Base-by-base conservation (phyloP, 1,284 basidiomycete genomes). In the Sphaerobolus stellatus region DNA sequence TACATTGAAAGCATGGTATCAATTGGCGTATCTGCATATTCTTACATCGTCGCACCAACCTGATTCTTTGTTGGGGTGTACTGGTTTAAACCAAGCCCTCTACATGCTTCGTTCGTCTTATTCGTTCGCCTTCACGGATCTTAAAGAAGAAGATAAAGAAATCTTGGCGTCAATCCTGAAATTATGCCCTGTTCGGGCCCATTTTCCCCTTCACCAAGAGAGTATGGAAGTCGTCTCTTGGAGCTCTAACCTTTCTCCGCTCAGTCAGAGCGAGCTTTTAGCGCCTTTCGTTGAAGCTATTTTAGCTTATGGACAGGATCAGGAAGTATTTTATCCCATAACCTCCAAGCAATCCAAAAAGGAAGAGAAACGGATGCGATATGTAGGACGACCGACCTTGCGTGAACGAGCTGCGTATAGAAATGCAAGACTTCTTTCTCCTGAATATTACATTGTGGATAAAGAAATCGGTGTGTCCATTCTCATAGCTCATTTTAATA, bases 81-180 rank as follows among this genome's bases (percentile, higher is more conserved):
- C 73, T 1, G 80, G 80, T 4, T 75, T 71, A 1, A 73, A 79
- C 49, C 72, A 79, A 49, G 79, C 78, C 1, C 57, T 80, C 13
- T 59, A 64, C 30, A 62, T 72, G 18, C 61, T 81, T 4, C 58
- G 55, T 2, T 75, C 74, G 2, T 68, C 75, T 2, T 55, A 63
- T 5, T 75, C 66, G 27, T 63, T 60, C 16, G 75, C 79, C 0
- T 76, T 76, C 52, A 66, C 71, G 57, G 59, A 56, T 8, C 64
- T 80, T 4, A 54, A 54, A 3, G 11, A 29, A 4, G 58, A 62
- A 0, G 72, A 76, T n/a, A 58, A 54, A 2, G 44, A 63, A 1
- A 58, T 78, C 14, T 56, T 81, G 5, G 16, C 48, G 4, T 43
- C 63, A 24, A 77, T 81, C 24, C 54, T 57, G 5, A 45, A 61